phyloP scores from a whole-genome alignment of 345 rosid genomes.

The Boechera divaricarpa region DNA sequence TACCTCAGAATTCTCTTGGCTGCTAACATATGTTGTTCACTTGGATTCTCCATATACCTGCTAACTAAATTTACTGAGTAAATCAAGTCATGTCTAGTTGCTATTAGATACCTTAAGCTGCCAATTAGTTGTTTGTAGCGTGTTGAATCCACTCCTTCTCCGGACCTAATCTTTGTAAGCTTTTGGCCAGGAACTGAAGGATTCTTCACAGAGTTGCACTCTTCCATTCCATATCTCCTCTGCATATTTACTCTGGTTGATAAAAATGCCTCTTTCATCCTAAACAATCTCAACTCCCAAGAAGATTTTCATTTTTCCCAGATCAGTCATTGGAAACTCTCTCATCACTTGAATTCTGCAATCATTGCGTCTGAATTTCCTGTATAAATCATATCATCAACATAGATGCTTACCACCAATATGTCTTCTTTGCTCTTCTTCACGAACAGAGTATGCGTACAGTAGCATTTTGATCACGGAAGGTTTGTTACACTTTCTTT shows the following conservation, averaged over 20 bases:
- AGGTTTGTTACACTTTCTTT: too few relatives aligned
- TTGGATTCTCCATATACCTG: neutral
- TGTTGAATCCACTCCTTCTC: neutral
- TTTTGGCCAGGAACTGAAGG: too few relatives aligned
- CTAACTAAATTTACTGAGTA: neutral
- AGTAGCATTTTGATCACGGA: too few relatives aligned
- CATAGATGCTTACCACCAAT: too few relatives aligned
- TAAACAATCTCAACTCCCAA: neutral
- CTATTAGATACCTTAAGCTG: neutral
- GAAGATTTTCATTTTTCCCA: neutral
- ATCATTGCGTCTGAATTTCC: neutral
- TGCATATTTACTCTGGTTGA: neutral
- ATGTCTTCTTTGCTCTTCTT: too few relatives aligned
- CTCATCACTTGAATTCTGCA: neutral
- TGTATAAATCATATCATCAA: too few relatives aligned
- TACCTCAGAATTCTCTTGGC: neutral
- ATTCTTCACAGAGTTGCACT: too few relatives aligned
- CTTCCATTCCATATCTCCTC: too few relatives aligned
- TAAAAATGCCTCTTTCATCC: neutral
- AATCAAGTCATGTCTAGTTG: neutral
- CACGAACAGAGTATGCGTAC: too few relatives aligned
- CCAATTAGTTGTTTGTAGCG: neutral
- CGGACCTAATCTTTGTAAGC: too few relatives aligned
- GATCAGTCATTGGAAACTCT: neutral
- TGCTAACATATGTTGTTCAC: neutral